These are phyloP conservation scores for Quercus phellos DNA, from an alignment of 331 rosid genomes.

Conservation along the genomic window DNA sequence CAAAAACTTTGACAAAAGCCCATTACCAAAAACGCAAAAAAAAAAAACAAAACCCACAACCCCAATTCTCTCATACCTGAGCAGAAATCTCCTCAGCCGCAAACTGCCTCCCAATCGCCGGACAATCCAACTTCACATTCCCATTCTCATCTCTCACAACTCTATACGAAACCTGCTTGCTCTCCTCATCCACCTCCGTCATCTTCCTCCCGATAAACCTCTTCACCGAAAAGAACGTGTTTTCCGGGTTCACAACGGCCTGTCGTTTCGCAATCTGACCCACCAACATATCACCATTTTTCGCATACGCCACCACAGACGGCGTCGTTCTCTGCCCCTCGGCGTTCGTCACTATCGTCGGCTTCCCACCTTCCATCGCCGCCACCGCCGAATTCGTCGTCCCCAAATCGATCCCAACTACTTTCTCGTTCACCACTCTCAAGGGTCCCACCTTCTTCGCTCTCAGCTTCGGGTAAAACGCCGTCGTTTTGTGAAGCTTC, in stretches of 20 bases:
- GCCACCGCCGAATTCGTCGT: constrained; percentile 51
- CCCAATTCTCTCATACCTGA: constrained; percentile 28
- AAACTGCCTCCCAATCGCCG: constrained; percentile 49
- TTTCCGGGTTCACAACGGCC: constrained; percentile 59
- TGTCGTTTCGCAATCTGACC: constrained; percentile 62
- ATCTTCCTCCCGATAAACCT: constrained; percentile 59
- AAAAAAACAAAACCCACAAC: too few species aligned
- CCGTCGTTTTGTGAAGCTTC: constrained; percentile 7
- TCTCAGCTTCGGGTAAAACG: constrained; percentile 30
- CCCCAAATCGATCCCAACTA: constrained; percentile 63
- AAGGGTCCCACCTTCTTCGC: constrained; percentile 20
- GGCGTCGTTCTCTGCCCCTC: constrained; percentile 65
- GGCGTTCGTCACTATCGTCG: constrained; percentile 56
- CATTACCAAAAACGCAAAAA: too few species aligned
- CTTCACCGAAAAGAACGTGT: constrained; percentile 60
- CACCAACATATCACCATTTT: constrained; percentile 51
- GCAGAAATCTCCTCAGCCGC: constrained; percentile 66
- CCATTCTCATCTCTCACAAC: constrained; percentile 56
- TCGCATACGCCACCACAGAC: constrained; percentile 54
- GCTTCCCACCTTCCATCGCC: constrained; percentile 48
- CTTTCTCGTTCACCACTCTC: constrained; percentile 56
- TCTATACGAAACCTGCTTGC: constrained; percentile 54
- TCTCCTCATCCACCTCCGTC: constrained; percentile 63
- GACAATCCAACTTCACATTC: constrained; percentile 60
- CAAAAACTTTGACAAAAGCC: too few species aligned